Evolutionary conservation across 257 asterid species (phyloP), one percentile per base, ranked within the genome.

Genomic region (Plantago major): DNA sequence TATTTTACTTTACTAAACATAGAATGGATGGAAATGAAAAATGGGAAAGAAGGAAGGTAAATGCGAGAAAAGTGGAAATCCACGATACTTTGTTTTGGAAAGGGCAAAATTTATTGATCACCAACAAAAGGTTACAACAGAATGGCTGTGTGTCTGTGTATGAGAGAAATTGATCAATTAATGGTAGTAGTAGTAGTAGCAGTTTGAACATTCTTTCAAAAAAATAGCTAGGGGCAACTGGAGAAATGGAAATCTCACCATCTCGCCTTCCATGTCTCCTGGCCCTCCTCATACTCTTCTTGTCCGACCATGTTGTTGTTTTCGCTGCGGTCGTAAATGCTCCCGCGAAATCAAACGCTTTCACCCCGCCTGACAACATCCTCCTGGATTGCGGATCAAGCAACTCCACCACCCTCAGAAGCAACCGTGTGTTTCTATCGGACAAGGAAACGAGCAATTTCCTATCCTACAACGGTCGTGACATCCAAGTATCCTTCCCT

Each of bases 311-410:
- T 19, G 38, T 19, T 64, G 55, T 69, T 37, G 19, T 40, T 13
- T 22, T 72, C 64, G 43, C 46, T 18, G 68, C 82, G 60, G 57
- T 46, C 38, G 61, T 67, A 53, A 69, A 66, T 50, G 85, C 80
- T 8, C 76, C 88, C 1, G 83, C 86, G 0, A 77, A 66, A 19
- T 75, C 91, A 13, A 68, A 67, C 58, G 37, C 82, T 3, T 88
- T 85, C 38, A 64, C 74, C 45, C 96, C 96, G 0, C 75, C 78
- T 18, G 96, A 88, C 63, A 83, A 78, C 40, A 68, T 55, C 70
- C 89, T 85, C 47, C 59, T 88, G 70, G 79, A 81, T 55, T 85
- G 92, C 69, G 96, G 96, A 3, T 69, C 77, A 44, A 28, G 65
- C 19, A 26, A 69, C 26, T 37, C 70, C 48, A 55, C 69, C 19